phyloP scores from a whole-genome alignment of 805 yeast genomes.

The Maudiozyma pseudohumilis region DNA sequence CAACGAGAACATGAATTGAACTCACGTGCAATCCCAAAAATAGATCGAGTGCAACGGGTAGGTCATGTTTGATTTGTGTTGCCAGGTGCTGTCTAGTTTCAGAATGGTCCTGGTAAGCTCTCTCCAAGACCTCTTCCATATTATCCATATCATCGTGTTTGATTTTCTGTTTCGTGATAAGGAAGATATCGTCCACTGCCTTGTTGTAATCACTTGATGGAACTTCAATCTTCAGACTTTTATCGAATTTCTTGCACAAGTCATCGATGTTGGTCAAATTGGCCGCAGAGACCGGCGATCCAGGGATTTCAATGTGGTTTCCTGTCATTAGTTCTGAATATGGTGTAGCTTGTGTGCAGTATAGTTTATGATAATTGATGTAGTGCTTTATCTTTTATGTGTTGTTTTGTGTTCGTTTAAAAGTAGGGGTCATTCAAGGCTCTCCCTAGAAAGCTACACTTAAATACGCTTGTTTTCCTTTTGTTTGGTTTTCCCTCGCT shows the following conservation, averaged over 20 bases:
- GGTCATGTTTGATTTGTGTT: constrained; percentile 9
- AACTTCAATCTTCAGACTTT: constrained; percentile 9
- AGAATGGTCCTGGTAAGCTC: constrained; percentile 24
- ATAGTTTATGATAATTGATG: too few relatives aligned
- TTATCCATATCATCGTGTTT: constrained; percentile 3
- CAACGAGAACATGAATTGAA: constrained; percentile 17
- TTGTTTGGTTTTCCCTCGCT: too few relatives aligned
- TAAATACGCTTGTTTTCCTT: too few relatives aligned
- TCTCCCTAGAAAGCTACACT: too few relatives aligned
- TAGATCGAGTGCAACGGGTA: constrained; percentile 12
- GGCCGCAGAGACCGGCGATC: too few relatives aligned
- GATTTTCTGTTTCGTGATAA: not conserved
- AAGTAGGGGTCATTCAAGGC: too few relatives aligned
- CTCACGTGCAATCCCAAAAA: constrained; percentile 15
- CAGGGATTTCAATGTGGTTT: not conserved
- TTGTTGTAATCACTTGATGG: constrained; percentile 11
- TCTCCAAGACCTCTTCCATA: constrained; percentile 14
- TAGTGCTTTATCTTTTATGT: too few relatives aligned
- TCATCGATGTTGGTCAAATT: constrained; percentile 9
- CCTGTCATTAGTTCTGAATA: too few relatives aligned
- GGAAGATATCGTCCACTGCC: constrained; percentile 14
- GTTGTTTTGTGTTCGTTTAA: too few relatives aligned
- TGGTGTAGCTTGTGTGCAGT: too few relatives aligned
- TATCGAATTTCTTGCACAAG: constrained; percentile 12
- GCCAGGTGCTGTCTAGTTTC: constrained; percentile 15